These are phyloP conservation scores for Zostera marina DNA, from an alignment of 116 monocot genomes.

Conservation along the genomic window DNA sequence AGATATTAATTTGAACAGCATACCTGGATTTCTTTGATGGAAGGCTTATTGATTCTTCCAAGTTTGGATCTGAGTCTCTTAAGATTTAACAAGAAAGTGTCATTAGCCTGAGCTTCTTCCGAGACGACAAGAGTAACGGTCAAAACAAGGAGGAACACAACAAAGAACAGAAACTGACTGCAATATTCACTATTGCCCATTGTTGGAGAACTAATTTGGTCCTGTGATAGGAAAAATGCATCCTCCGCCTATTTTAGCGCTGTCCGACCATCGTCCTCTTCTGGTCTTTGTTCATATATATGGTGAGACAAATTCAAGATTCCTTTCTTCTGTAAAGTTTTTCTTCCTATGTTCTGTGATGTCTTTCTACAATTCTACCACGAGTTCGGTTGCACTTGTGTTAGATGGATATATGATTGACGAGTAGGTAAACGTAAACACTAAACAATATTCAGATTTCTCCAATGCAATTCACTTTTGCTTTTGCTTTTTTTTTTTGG, in stretches of 20 bases:
- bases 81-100: constrained; percentile 19
- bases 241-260: constrained; percentile 12
- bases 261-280: too few relatives aligned
- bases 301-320: too few relatives aligned
- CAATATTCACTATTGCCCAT: constrained; percentile 45
- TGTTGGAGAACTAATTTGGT: constrained; percentile 24
- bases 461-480: too few relatives aligned
- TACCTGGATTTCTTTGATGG: constrained; percentile 68
- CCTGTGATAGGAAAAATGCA: constrained; percentile 1
- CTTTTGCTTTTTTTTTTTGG: too few relatives aligned
- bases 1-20: background rate
- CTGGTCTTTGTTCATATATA: too few relatives aligned
- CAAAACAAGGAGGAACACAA: constrained; percentile 18
- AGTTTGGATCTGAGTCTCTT: constrained; percentile 49
- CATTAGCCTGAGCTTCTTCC: constrained; percentile 4
- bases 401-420: too few relatives aligned
- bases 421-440: too few relatives aligned
- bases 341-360: too few relatives aligned
- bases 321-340: too few relatives aligned
- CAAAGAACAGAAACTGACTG: constrained; percentile 21
- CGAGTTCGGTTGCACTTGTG: too few relatives aligned
- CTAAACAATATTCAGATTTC: too few relatives aligned
- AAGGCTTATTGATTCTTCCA: constrained; percentile 58
- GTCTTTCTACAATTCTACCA: too few relatives aligned
- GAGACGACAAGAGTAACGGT: constrained; percentile 1